A percentile compares a stretch with the other conserved stretches of the same genome.
These are phyloP conservation scores for Dictyostelium intermedium DNA, from an alignment of 78 protist genomes.

Conservation along the genomic window DNA sequence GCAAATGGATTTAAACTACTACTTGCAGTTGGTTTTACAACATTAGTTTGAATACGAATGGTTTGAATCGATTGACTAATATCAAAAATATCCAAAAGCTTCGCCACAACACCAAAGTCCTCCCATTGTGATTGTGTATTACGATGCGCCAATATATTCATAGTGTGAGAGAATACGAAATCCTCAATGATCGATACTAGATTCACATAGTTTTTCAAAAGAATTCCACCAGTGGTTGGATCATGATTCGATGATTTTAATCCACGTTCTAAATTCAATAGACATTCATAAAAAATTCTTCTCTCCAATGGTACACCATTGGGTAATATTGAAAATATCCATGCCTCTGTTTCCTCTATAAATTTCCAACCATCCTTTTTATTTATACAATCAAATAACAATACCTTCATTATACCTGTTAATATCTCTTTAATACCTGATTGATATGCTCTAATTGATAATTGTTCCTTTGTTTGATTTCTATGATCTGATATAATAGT, in stretches of 20 bases:
- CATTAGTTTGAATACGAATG: neutral
- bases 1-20: neutral
- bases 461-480: neutral
- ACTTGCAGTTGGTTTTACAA: neutral
- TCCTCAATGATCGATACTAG: constrained; percentile 67
- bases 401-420: constrained; percentile 49
- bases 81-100: constrained; percentile 63
- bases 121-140: constrained; percentile 78
- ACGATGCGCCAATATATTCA: constrained; percentile 56
- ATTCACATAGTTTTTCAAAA: constrained; percentile 59
- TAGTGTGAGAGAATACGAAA: constrained; percentile 59
- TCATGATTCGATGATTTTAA: neutral
- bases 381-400: constrained; percentile 39
- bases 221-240: neutral
- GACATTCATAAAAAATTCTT: constrained; percentile 65
- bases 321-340: constrained; percentile 37
- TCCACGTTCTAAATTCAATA: constrained; percentile 23
- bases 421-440: constrained; percentile 62
- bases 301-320: constrained; percentile 55
- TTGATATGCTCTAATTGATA: constrained; percentile 7
- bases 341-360: constrained; percentile 80
- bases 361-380: constrained; percentile 73
- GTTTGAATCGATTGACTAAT: constrained; percentile 62
- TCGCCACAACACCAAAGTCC: constrained; percentile 64
- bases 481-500: neutral